Conservation (phyloP, 169 alveolate species). For the Plasmodium fragile region DNA sequence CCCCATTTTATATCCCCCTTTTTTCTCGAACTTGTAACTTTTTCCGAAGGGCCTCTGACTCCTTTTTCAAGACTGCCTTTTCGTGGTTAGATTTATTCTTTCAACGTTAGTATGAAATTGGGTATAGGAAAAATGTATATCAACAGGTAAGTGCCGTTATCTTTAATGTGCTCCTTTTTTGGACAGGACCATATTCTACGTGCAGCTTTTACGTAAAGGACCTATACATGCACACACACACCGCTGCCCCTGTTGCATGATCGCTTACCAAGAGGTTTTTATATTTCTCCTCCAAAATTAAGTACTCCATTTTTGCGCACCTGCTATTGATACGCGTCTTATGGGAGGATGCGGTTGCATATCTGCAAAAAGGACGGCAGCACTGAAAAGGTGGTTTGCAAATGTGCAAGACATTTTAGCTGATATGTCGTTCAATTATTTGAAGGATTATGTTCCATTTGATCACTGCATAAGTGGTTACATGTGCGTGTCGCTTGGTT, state of each 20-base stretch:
- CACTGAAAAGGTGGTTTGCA: neutral
- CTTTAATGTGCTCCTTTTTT: neutral
- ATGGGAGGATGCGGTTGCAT: neutral
- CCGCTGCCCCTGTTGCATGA: neutral
- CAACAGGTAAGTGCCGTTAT: neutral
- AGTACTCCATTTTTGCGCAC: slow-evolving; percentile 46
- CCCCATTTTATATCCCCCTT: neutral
- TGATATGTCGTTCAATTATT: neutral
- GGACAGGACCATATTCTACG: neutral
- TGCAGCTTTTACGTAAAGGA: neutral
- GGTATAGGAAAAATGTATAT: neutral
- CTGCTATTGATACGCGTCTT: neutral
- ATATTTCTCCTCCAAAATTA: slow-evolving; percentile 70
- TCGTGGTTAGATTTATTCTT: slow-evolving; percentile 70
- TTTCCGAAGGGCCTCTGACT: slow-evolving; percentile 53
- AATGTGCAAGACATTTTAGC: neutral
- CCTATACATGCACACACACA: neutral
- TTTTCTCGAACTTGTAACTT: slow-evolving; percentile 31
- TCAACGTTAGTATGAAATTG: slow-evolving; percentile 2
- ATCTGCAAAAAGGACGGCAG: neutral
- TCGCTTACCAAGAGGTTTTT: slow-evolving; percentile 65
- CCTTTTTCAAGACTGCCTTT: slow-evolving; percentile 45
- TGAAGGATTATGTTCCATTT: neutral
- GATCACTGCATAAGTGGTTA: neutral
- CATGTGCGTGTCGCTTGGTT: neutral